Evolutionary conservation across 2,329 filamentous ascomycete genomes (phyloP), one percentile per base, ranked within the genome.

Genomic region (Orbilia ellipsospora): DNA sequence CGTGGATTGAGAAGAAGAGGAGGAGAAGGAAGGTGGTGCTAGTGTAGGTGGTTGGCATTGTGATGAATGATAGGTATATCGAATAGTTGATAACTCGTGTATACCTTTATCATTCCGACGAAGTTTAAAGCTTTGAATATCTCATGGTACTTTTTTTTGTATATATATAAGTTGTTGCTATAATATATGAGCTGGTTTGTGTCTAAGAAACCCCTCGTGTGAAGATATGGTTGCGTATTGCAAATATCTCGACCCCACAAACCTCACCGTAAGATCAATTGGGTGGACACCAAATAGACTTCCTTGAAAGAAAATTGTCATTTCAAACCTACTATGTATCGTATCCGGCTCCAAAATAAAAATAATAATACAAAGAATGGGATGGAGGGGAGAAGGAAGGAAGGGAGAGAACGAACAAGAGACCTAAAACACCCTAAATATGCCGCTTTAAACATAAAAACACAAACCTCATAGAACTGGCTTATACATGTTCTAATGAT

Each of bases 331-430:
- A 5, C 44, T 15, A 45, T 4, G 3, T 45, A 52, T 52, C 48
- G 18, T 52, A 52, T 23, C 48, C 20, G 13, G 48, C 20, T 18
- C 31, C 31, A 36, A 36, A 36, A 10, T 52, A 3, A n/a, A 8
- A 2, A 54, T 54, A 28, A 54, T 23, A 52, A 54, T 23, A 54
- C 18, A 54, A 54, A 26, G 50, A 54, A 54, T 23, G 12, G 20
- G 10, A 54, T 6, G 50, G 50, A 23, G 23, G n/a, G 50, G 20
- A 23, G 20, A 28, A 23, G 10, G 16, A 54, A 20, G 23, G 13
- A 42, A 13, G 26, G 31, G 12, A 16, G 4, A 6, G 31, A 6
- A 36, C 31, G 31, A 36, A 36, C 31, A 10, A 36, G 31, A 36
- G 31, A 4, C 44, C 4, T 48, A 48, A 18, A 48, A 48, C 44